Percentiles rank a stretch among this genome's conserved stretches.
These are phyloP conservation scores for Silene latifolia DNA, from an alignment of 148 eudicot genomes.

Conservation along the genomic window DNA sequence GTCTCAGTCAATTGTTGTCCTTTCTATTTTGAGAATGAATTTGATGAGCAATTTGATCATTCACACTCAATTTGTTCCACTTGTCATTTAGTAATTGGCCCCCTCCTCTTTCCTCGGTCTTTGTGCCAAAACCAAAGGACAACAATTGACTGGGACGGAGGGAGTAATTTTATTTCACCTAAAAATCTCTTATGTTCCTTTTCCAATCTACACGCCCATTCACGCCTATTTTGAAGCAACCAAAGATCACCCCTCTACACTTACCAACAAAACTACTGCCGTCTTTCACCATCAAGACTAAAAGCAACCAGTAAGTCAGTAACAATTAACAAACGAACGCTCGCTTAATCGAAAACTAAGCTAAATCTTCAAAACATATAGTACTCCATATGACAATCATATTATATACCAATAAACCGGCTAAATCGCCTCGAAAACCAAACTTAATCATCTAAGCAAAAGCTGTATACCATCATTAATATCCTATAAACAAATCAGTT, in stretches of 20 bases:
- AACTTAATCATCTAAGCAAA: background rate
- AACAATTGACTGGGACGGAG: too few relatives aligned
- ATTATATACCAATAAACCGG: background rate
- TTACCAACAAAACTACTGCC: background rate
- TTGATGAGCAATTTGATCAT: too few relatives aligned
- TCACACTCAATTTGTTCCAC: too few relatives aligned
- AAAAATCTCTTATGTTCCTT: background rate
- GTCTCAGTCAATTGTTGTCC: too few relatives aligned
- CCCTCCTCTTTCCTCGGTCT: too few relatives aligned
- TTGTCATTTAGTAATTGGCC: too few relatives aligned
- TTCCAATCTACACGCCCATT: background rate
- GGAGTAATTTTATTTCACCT: too few relatives aligned
- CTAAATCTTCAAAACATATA: background rate
- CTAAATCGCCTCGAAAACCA: background rate
- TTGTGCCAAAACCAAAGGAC: too few relatives aligned
- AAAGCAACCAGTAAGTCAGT: background rate
- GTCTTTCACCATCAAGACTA: background rate
- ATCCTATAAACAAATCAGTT: background rate
- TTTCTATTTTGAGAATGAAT: too few relatives aligned
- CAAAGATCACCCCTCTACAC: background rate
- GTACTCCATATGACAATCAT: too few relatives aligned
- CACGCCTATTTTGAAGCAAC: background rate
- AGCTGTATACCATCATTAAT: background rate
- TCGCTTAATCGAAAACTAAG: background rate
- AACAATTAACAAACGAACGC: background rate